Evolutionary conservation across 805 yeast genomes (phyloP), one percentile per base, ranked within the genome.

Genomic region (Maudiozyma saulgeensis): DNA sequence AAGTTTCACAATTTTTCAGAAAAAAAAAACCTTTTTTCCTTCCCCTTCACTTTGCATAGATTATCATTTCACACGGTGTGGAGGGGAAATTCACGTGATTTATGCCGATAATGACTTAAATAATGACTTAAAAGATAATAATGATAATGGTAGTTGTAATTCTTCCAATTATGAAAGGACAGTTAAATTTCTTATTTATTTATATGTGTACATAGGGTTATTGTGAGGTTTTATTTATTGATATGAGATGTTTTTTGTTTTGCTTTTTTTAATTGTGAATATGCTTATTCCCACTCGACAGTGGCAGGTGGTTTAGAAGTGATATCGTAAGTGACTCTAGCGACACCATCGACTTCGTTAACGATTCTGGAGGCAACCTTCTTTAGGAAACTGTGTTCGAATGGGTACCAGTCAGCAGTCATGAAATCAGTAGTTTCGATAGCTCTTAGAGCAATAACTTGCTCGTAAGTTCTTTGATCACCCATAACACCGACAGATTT

Each of bases 401-500:
- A 93, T 56, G 84, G 86, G 69, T 73, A 93, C 99, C 99, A 93
- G 72, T 93, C 99, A 54, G 99, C 99, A 62, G 99, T 93, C 99
- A 93, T 93, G 79, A 93, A 93, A 74, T 93, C 99, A 53, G 82
- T 79, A 49, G 99, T 93, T 75, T 90, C 97, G 62, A 93, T 88
- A 59, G 99, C 99, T 74, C 99, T 85, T 67, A 93, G 80, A 45
- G 99, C 99, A 75, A 93, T 93, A 55, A 93, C 99, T 75, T 93
- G 99, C 70, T 93, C 99, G 68, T 93, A 93, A 52, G 97, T 88
- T 76, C 99, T 85, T 77, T 93, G 96, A 72, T 93, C 99, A 67
- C 99, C 99, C 96, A 88, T 87, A 57, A 93, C 99, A 75, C 99
- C 99, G 50, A 93, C 99, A 48, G 97, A 87, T 74, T 89, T 90